These are phyloP conservation scores for Rhynchosporium agropyri DNA, from an alignment of 2,329 filamentous ascomycete species.

Conservation along the genomic window DNA sequence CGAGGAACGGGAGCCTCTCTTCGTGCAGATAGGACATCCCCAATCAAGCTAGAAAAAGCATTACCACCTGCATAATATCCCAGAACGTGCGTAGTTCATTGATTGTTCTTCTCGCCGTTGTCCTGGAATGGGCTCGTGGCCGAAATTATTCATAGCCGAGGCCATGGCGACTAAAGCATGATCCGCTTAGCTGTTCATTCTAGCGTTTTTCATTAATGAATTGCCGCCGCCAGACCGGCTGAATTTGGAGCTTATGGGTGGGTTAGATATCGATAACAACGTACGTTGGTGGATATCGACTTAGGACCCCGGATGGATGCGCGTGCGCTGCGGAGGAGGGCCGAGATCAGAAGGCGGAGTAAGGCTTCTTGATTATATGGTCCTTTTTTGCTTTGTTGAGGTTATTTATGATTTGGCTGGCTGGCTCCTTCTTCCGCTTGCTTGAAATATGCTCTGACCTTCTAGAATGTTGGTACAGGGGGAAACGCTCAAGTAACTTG, in stretches of 20 bases:
- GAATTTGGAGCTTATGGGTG: slow-evolving; percentile 18
- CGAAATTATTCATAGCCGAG: neutral
- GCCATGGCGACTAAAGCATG: slow-evolving; percentile 12
- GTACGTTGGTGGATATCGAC: neutral
- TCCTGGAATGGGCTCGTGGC: neutral
- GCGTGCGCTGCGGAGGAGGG: slow-evolving; percentile 6
- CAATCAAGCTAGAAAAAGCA: slow-evolving; percentile 3
- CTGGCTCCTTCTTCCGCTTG: neutral
- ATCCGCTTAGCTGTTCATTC: slow-evolving; percentile 1
- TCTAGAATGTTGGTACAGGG: neutral
- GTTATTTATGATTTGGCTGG: neutral
- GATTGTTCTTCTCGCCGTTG: neutral
- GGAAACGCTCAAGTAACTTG: neutral
- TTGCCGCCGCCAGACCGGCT: slow-evolving; percentile 24
- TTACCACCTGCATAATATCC: neutral
- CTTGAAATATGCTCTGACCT: neutral
- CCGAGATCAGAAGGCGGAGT: slow-evolving; percentile 10
- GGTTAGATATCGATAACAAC: neutral
- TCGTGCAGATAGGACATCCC: neutral
- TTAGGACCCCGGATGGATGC: neutral
- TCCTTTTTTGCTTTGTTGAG: too few species aligned
- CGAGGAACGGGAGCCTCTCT: too few species aligned
- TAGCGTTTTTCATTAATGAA: slow-evolving; percentile 24
- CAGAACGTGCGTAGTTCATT: slow-evolving; percentile 11
- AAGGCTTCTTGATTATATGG: neutral